Evolutionary conservation across 2,329 filamentous ascomycete genomes (phyloP), one percentile per base, ranked within the genome.

Genomic region (Ophiostoma pallidulum): DNA sequence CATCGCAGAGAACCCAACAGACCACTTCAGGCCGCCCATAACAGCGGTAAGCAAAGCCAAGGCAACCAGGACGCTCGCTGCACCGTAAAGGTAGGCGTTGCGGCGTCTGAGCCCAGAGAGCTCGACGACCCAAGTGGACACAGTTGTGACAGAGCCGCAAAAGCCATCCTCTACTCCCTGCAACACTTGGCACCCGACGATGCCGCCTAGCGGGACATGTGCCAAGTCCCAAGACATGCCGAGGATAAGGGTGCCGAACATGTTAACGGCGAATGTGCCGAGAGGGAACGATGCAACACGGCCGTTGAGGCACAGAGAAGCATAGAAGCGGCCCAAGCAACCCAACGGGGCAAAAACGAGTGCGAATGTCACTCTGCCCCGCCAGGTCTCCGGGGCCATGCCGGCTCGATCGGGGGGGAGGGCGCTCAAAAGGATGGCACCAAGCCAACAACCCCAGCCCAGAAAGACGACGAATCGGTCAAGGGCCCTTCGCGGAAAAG

Each of bases 251-350:
- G 86, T 89, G 4, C 90, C 91, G 13, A 83, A 62, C 4, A 94
- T 70, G 58, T 97, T 97, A 24, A 84, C 87, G 0, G 69, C 66
- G 57, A 96, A 95, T 0, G 91, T 97, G 3, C 91, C 91, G 0
- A 96, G 63, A 0, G 91, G 91, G 55, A 96, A 96, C 0, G 73
- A 67, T 0, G 78, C 63, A 0, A 79, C 56, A 18, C 77, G 70
- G 0, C 75, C 68, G 57, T 96, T 96, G n/a, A 95, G 73, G 20
- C 69, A 63, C 7, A 85, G 60, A 0, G 84, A 84, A 1, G 77
- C 64, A 60, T 88, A 90, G 66, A 86, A 94, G 4, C 91, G 77
- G 0, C 74, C 60, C 0, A 95, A 65, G 55, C 84, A 90, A 0
- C 91, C 91, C 0, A 87, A 55, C 0, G 91, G 91, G 1, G 88